phyloP scores from a whole-genome alignment of 164 flowering plant genomes.

The Litsea cubeba region DNA sequence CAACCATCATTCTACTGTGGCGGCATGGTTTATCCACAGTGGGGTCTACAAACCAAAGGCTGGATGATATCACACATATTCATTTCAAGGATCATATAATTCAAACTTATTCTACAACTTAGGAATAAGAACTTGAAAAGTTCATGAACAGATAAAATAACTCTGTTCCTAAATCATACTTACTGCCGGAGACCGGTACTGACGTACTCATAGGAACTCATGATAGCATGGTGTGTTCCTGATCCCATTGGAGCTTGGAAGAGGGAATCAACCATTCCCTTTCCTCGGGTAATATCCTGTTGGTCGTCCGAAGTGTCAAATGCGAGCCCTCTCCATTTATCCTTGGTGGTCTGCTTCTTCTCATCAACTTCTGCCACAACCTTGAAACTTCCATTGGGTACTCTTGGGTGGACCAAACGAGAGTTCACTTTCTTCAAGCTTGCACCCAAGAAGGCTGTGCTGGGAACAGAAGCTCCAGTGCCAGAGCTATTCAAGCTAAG shows the following conservation, averaged over 20 bases:
- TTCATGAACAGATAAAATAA: no score
- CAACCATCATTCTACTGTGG: neutral
- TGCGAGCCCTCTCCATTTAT: constrained; percentile 50
- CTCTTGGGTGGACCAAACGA: constrained; percentile 12
- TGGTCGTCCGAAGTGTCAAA: constrained; percentile 52
- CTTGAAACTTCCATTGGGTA: constrained; percentile 21
- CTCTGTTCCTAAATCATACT: constrained; percentile 3
- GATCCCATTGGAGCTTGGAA: constrained; percentile 50
- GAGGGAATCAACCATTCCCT: constrained; percentile 53
- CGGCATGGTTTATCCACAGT: neutral
- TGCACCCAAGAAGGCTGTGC: constrained; percentile 47
- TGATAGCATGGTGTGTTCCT: constrained; percentile 49
- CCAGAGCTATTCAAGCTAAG: constrained; percentile 31
- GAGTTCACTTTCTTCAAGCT: constrained; percentile 45
- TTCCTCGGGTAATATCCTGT: constrained; percentile 59
- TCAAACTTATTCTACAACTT: neutral
- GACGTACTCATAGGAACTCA: constrained; percentile 53
- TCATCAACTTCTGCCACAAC: constrained; percentile 35
- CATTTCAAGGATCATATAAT: neutral
- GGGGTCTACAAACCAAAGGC: neutral
- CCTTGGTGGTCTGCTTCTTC: constrained; percentile 35
- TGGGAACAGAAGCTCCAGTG: constrained; percentile 32
- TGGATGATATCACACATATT: neutral
- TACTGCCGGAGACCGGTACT: constrained; percentile 49
- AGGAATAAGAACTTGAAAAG: neutral